A percentile compares a stretch with the other conserved stretches of the same genome.
Evolutionary conservation across 495 filamentous ascomycete genomes (phyloP).

Genomic region (Aspergillus avenaceus): DNA sequence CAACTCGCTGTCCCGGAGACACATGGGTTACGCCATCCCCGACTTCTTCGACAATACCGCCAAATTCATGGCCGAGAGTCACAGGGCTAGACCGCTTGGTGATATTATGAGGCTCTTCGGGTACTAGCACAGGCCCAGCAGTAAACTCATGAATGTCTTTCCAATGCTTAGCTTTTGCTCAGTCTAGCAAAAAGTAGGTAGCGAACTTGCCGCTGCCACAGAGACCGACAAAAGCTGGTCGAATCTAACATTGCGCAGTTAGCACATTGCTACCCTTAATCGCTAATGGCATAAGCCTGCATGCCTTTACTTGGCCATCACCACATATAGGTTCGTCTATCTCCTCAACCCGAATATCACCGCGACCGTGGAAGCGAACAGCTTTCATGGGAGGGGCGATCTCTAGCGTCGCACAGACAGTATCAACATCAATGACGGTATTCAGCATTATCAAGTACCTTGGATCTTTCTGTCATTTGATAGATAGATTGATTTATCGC

Average conservation of each 20-base stretch:
- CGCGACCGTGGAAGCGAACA: conserved; percentile 33
- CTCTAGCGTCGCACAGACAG: conserved; percentile 5
- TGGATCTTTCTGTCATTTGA: neutral
- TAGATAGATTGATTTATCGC: neutral
- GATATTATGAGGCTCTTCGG: conserved; percentile 48
- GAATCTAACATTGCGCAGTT: conserved; percentile 26
- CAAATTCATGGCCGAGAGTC: conserved; percentile 59
- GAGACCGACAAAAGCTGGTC: conserved; percentile 54
- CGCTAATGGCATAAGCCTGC: neutral
- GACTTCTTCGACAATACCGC: conserved; percentile 53
- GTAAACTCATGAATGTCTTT: conserved; percentile 1
- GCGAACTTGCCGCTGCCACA: conserved; percentile 47
- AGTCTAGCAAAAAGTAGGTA: neutral
- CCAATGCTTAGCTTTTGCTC: neutral
- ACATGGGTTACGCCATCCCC: conserved; percentile 48
- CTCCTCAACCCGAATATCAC: conserved; percentile 34
- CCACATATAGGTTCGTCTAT: conserved; percentile 36
- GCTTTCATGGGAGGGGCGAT: conserved; percentile 27
- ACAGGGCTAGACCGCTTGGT: conserved; percentile 51
- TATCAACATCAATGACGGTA: conserved; percentile 3
- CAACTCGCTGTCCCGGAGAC: conserved; percentile 49
- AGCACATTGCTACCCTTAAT: neutral
- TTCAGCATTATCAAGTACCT: conserved; percentile 1
- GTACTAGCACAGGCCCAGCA: conserved; percentile 50
- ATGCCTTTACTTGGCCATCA: conserved; percentile 37